A percentile compares a stretch with the other conserved stretches of the same genome.
Evolutionary conservation across 2,329 filamentous ascomycete species (phyloP).

Genomic region (Diaporthe eres): DNA sequence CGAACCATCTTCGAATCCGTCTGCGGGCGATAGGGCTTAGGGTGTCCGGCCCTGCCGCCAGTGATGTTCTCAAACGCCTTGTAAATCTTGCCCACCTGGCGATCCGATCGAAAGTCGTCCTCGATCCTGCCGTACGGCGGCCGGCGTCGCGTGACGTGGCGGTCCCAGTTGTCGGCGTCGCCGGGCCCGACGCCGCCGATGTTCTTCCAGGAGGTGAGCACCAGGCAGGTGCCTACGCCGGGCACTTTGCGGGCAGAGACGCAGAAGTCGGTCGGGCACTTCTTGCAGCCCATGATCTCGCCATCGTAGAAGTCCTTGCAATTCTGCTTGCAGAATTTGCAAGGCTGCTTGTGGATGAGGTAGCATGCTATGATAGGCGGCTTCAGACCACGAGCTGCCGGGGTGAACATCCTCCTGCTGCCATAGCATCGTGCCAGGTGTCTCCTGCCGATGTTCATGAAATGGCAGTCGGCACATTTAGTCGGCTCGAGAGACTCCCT

Average conservation of each 20-base stretch:
- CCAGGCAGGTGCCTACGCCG: not conserved
- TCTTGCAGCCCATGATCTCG: not conserved
- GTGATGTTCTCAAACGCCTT: not conserved
- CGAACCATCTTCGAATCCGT: conserved; percentile 14
- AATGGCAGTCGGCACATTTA: not conserved
- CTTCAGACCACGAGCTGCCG: no score
- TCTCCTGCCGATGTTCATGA: fast-evolving
- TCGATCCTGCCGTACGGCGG: no score
- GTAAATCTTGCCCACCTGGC: not conserved
- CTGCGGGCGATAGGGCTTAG: not conserved
- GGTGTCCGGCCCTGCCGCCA: not conserved
- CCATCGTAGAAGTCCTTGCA: not conserved
- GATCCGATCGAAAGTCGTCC: not conserved
- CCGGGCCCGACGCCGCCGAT: conserved; percentile 16
- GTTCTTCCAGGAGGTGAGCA: conserved; percentile 33
- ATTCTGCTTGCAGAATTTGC: not conserved
- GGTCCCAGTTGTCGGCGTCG: conserved; percentile 15
- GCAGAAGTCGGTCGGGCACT: conserved; percentile 11
- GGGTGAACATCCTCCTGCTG: not conserved
- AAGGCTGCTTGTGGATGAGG: conserved; percentile 7
- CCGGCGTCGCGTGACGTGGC: not conserved
- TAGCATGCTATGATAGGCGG: not conserved
- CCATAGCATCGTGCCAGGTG: not conserved
- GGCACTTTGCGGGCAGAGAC: not conserved
- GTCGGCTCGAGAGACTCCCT: not conserved